Conservation (phyloP, 2,329 filamentous ascomycete species). For the Alternaria alternata region DNA sequence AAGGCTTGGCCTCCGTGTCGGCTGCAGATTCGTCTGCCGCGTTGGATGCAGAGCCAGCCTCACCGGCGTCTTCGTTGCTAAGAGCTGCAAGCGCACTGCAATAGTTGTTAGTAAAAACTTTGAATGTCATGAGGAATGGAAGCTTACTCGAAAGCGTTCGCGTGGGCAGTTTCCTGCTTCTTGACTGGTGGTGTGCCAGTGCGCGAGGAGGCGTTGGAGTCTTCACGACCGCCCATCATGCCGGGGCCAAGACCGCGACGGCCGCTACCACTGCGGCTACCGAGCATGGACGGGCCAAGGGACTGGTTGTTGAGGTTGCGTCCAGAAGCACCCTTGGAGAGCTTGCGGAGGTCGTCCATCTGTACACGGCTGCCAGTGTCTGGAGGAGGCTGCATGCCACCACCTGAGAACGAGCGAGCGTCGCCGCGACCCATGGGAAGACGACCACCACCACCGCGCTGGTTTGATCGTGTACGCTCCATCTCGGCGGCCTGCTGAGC, state of each 20-base stretch:
- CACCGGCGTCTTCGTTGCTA: conserved; percentile 65
- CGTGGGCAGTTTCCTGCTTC: conserved; percentile 70
- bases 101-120: conserved; percentile 24
- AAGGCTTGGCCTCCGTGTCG: conserved; percentile 44
- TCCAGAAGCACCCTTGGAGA: conserved; percentile 67
- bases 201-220: conserved; percentile 86
- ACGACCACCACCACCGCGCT: conserved; percentile 73
- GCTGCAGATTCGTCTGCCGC: conserved; percentile 53
- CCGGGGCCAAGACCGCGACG: conserved; percentile 77
- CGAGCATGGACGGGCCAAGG: conserved; percentile 86
- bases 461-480: conserved; percentile 65
- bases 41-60: conserved; percentile 71
- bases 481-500: conserved; percentile 83
- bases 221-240: conserved; percentile 74
- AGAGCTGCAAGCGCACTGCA: conserved; percentile 63
- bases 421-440: conserved; percentile 83
- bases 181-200: conserved; percentile 83
- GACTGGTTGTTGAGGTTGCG: conserved; percentile 65
- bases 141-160: conserved; percentile 93
- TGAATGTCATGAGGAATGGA: background rate
- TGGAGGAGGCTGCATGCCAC: conserved; percentile 73
- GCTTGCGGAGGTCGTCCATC: conserved; percentile 88
- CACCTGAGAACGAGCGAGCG: conserved; percentile 80
- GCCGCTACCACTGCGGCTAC: conserved; percentile 88
- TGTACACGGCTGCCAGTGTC: conserved; percentile 82